Evolutionary conservation across 441 rosid genomes (phyloP).

Genomic region (Adansonia rubrostipa): DNA sequence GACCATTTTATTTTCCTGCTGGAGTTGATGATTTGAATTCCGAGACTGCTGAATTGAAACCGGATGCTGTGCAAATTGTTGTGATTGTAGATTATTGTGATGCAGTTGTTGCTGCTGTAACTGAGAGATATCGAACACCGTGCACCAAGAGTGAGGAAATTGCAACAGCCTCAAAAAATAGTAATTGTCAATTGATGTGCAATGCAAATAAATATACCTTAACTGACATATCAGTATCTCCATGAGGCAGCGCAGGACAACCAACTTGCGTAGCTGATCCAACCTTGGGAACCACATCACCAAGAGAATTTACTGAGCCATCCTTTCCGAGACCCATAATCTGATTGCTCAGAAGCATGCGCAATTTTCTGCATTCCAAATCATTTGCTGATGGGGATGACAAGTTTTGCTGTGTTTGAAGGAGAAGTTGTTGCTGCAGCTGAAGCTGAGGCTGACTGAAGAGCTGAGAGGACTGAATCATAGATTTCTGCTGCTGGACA

Average conservation of each 20-base stretch:
- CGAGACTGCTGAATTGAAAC: constrained; percentile 41
- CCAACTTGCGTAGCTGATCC: constrained; percentile 39
- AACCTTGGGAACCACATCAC: constrained; percentile 39
- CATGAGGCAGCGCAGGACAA: constrained; percentile 34
- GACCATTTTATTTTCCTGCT: constrained; percentile 35
- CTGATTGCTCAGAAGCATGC: constrained; percentile 43
- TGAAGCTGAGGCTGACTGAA: constrained; percentile 37
- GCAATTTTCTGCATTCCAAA: constrained; percentile 44
- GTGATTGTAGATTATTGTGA: constrained; percentile 15
- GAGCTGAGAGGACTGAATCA: constrained; percentile 43
- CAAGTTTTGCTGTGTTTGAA: constrained; percentile 49
- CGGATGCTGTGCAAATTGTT: constrained; percentile 35
- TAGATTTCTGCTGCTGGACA: constrained; percentile 40
- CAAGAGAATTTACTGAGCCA: constrained; percentile 33
- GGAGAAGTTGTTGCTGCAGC: constrained; percentile 46
- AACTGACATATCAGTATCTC: constrained; percentile 39
- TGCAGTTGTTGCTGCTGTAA: constrained; percentile 39
- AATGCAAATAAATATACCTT: constrained; percentile 34
- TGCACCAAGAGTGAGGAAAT: background rate
- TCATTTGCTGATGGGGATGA: constrained; percentile 42
- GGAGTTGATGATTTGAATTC: constrained; percentile 33
- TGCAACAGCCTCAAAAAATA: background rate
- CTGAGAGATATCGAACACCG: constrained; percentile 13
- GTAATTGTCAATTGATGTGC: background rate
- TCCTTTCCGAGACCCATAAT: constrained; percentile 44